Evolutionary conservation across 176 grass and related monocot species (phyloP).

Genomic region (Raddia guianensis): DNA sequence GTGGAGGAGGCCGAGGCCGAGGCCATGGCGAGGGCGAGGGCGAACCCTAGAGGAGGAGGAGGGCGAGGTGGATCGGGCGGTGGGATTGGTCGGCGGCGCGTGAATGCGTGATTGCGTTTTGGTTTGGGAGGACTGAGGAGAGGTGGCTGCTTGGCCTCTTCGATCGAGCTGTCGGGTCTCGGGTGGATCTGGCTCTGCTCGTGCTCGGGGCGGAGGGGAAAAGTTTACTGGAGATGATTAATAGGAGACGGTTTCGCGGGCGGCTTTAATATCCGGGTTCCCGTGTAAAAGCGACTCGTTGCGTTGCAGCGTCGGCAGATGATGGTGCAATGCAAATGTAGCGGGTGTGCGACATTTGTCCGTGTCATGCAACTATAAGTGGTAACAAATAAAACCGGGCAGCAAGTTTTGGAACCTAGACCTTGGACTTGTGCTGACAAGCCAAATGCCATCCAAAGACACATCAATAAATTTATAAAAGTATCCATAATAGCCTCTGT

Average conservation of each 20-base stretch:
- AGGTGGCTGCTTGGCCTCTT: slow-evolving; percentile 12
- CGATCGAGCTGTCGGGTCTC: slow-evolving; percentile 31
- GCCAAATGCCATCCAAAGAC: too few species aligned
- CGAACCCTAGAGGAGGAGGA: slow-evolving; percentile 9
- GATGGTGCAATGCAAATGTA: too few species aligned
- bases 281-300: neutral
- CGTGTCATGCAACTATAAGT: too few species aligned
- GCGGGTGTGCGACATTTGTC: too few species aligned
- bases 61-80: slow-evolving; percentile 29
- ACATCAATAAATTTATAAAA: too few species aligned
- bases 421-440: too few species aligned
- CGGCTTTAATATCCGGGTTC: slow-evolving; percentile 6
- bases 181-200: slow-evolving; percentile 36
- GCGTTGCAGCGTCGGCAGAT: slow-evolving; percentile 31
- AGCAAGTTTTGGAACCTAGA: too few species aligned
- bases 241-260: neutral
- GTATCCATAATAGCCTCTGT: too few species aligned
- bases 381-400: too few species aligned
- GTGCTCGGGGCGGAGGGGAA: neutral
- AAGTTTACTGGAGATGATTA: neutral
- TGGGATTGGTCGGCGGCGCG: slow-evolving; percentile 6
- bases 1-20: slow-evolving; percentile 53
- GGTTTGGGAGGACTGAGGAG: neutral
- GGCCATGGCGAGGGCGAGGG: slow-evolving; percentile 43
- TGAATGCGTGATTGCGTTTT: neutral